These are phyloP conservation scores for Trametes cubensis DNA, from an alignment of 768 basidiomycete genomes.

Conservation along the genomic window DNA sequence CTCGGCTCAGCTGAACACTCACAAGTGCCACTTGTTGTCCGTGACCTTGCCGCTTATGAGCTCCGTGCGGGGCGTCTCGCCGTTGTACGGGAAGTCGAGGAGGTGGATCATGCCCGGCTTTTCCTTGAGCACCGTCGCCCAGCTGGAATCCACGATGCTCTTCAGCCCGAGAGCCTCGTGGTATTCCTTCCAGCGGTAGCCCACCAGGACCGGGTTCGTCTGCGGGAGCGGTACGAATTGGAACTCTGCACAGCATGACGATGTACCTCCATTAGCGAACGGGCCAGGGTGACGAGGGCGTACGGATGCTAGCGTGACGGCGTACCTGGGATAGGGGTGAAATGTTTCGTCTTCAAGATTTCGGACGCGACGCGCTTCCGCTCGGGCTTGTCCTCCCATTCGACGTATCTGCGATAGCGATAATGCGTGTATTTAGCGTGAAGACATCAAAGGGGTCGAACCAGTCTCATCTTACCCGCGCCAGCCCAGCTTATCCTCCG, in stretches of 20 bases:
- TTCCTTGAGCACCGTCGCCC: conserved; percentile 54
- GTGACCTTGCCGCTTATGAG: conserved; percentile 50
- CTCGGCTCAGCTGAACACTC: conserved; percentile 23
- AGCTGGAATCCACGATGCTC: conserved; percentile 51
- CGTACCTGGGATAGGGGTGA: conserved; percentile 45
- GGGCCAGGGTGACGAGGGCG: background rate
- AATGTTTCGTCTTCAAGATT: conserved; percentile 44
- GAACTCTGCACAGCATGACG: conserved; percentile 40
- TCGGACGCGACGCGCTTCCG: conserved; percentile 44
- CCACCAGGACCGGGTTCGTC: conserved; percentile 53
- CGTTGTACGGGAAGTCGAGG: conserved; percentile 59
- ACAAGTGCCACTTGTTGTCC: conserved; percentile 54
- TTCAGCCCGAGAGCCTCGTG: conserved; percentile 51
- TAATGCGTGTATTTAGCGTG: background rate
- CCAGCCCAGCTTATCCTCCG: conserved; percentile 26
- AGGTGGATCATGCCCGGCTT: conserved; percentile 55
- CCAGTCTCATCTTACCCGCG: conserved; percentile 14
- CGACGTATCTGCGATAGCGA: conserved; percentile 41
- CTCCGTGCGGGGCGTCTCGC: conserved; percentile 49
- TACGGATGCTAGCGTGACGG: background rate
- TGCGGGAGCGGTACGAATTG: conserved; percentile 51
- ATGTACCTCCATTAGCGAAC: background rate
- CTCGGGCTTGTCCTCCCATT: conserved; percentile 53
- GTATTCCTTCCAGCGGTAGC: conserved; percentile 56
- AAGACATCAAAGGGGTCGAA: background rate